Evolutionary conservation across 805 yeast genomes (phyloP).

Genomic region (Zygotorulaspora florentina): DNA sequence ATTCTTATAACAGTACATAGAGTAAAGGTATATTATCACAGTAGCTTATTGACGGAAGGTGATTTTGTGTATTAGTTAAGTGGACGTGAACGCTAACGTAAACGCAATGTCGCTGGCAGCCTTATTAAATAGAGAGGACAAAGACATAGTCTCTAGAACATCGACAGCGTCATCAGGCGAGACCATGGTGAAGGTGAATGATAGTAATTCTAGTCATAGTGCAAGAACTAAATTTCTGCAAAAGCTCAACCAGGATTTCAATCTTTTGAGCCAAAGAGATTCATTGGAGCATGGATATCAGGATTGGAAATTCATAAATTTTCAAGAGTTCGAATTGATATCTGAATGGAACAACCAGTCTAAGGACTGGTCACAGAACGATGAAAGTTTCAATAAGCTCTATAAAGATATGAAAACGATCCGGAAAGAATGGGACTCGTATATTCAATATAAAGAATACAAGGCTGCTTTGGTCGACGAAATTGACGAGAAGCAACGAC

Average conservation of each 20-base stretch:
- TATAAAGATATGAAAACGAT: constrained; percentile 21
- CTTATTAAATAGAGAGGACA: constrained; percentile 29
- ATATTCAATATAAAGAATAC: constrained; percentile 16
- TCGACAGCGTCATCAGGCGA: neutral
- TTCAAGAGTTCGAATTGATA: constrained; percentile 37
- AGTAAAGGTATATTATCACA: neutral
- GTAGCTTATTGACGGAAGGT: neutral
- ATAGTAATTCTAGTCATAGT: neutral
- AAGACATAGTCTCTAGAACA: constrained; percentile 10
- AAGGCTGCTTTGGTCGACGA: constrained; percentile 14
- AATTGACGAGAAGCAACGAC: constrained; percentile 5
- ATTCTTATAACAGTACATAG: neutral
- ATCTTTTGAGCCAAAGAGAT: constrained; percentile 23
- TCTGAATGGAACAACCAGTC: constrained; percentile 33
- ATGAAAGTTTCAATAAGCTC: constrained; percentile 14
- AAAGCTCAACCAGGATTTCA: constrained; percentile 20
- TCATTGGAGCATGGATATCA: constrained; percentile 27
- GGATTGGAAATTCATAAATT: constrained; percentile 35
- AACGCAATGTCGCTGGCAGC: constrained; percentile 30
- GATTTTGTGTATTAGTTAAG: no score
- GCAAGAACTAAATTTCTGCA: constrained; percentile 12
- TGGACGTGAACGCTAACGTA: neutral
- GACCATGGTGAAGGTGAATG: constrained; percentile 3
- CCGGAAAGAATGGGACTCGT: constrained; percentile 27
- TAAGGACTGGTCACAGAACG: constrained; percentile 25